phyloP scores from a whole-genome alignment of 2,329 filamentous ascomycete species.

The Periconia sp. region DNA sequence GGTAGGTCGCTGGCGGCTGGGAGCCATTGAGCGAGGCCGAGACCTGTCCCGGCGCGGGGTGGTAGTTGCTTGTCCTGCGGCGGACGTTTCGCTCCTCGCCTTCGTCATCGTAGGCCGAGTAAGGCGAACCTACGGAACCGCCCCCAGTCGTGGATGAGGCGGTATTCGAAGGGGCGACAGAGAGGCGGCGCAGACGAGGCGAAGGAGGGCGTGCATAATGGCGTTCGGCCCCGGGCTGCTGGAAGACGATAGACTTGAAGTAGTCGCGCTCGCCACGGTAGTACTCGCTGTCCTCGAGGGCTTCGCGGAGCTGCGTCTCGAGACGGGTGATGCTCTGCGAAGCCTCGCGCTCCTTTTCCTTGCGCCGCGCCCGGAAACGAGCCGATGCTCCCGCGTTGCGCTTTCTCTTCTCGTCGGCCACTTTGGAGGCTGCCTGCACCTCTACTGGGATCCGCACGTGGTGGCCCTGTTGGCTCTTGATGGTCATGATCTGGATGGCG shows the following conservation, averaged over 20 bases:
- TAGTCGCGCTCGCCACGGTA: conserved; percentile 74
- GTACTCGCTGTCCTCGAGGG: conserved; percentile 69
- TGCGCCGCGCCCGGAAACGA: conserved; percentile 77
- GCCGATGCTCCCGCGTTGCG: conserved; percentile 85
- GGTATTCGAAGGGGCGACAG: conserved; percentile 29
- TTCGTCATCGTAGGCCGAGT: conserved; percentile 36
- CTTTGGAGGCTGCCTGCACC: conserved; percentile 76
- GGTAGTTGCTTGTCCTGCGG: conserved; percentile 40
- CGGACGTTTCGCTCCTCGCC: conserved; percentile 41
- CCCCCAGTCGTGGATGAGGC: conserved; percentile 30
- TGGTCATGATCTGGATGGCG: conserved; percentile 56
- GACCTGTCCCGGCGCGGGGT: conserved; percentile 28
- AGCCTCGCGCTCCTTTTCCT: conserved; percentile 77
- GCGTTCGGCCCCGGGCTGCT: conserved; percentile 56
- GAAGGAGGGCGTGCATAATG: conserved; percentile 50
- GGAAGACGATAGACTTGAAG: conserved; percentile 58
- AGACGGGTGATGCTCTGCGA: conserved; percentile 69
- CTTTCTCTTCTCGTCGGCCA: conserved; percentile 82
- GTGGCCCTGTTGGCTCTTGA: conserved; percentile 53
- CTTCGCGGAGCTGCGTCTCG: conserved; percentile 68
- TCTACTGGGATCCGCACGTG: conserved; percentile 70
- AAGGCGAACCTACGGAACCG: conserved; percentile 32
- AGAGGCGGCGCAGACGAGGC: conserved; percentile 41
- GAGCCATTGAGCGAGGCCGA: conserved; percentile 22
- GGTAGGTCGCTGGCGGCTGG: conserved; percentile 19